Base-by-base conservation (phyloP, 108 stramenopile species). In the Skeletonema grethae region DNA sequence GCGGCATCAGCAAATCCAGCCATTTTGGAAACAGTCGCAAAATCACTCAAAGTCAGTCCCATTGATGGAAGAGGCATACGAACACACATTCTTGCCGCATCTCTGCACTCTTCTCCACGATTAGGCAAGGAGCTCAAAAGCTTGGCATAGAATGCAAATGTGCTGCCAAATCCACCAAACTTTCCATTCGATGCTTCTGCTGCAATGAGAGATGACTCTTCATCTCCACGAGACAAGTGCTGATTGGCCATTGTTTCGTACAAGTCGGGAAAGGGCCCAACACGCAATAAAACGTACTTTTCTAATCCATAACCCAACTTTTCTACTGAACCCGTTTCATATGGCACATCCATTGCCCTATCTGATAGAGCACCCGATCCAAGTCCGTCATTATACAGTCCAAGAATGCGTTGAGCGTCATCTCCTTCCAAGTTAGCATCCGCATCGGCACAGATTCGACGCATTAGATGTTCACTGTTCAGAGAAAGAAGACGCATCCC, bases 221-320 rank as follows among this genome's bases (percentile, higher is more conserved):
- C 82, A 46, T 91, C 90, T 7, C 76, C 80, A 10, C 76, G 67
- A 28, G 78, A 64, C 31, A 80, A 74, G 67, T 94, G 93, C 13
- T 67, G 55, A 35, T 75, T 57, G 55, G 90, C 75, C 85, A 94
- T 78, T 36, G 68, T 77, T 71, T 88, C 83, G 53, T 94, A 94
- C 9, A 94, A 75, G 43, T 94, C 93, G 0, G 90, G 84, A 53
- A 94, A 94, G 3, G 93, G 90, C 1, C 90, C 93, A 11, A 94
- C 86, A 11, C 86, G 80, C 5, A 94, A 69, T 15, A 94, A 65
- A 6, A 87, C 81, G 72, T 86, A 94, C 58, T 94, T 94, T 39
- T 91, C 89, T n/a, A 85, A 68, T 29, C 93, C 93, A 65, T 94
- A 94, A 48, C 90, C 90, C 41, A 94, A 64, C 61, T 87, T 65